Evolutionary conservation across 371 early-diverging fungal genomes (phyloP), one percentile per base, ranked within the genome.

Genomic region (Batkoa obscura): DNA sequence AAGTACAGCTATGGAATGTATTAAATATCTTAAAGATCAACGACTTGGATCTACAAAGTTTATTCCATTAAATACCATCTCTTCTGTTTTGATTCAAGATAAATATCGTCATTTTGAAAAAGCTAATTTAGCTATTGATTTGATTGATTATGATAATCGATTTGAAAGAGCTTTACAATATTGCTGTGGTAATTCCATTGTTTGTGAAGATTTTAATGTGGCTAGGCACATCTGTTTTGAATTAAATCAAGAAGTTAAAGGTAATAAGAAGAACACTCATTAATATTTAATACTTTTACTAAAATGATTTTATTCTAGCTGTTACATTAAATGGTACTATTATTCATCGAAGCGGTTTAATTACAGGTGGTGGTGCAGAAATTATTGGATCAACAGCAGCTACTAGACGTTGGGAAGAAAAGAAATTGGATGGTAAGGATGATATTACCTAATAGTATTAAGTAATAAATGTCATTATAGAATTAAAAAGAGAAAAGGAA

Each of bases 271-370:
- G 23, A 23, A 23, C 23, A 23, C 23, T 23, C 23, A 23, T 23
- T 23, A 23, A 23, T 23, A 23, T 23, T 23, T 79, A 79, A 65
- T 8, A 62, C 45, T 57, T 58, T 42, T 34, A 41, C n/a, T 30
- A 13, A 81, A 86, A 23, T 23, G 23, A 23, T 23, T 23, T 23
- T 23, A 23, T 23, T 23, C 23, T 23, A 23, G 23, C 86, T 42
- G 93, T 94, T 3, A 83, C 92, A 0, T 64, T 95, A 62, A 94
- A 96, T 62, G 97, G 98, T 15, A 81, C 86, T 2, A 78, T 95
- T 3, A 86, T 98, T 62, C 96, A 97, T 68, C 91, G 86, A 62
- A 88, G 78, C 58, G 99, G 96, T 46, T 67, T 92, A 60, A 97
- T 99, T 55, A 94, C 94, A 0, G 98, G 98, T 64, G 87, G 86